Conservation (phyloP, 2,329 filamentous ascomycete species). For the Colletotrichum theobromicola region DNA sequence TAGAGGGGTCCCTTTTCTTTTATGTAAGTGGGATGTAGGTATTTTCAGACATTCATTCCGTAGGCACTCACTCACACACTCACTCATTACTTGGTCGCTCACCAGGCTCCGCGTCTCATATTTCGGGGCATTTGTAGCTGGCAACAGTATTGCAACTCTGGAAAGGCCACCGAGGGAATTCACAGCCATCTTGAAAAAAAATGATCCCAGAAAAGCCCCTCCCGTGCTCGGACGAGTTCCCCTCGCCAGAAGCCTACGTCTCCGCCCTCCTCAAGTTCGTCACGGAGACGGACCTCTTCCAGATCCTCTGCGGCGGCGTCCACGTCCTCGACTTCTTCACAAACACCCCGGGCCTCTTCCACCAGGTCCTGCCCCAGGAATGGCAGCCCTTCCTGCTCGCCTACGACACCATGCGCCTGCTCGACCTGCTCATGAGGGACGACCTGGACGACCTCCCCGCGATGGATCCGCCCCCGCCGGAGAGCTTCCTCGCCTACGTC, state of each 20-base stretch:
- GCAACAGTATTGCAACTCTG: background rate
- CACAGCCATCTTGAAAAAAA: background rate
- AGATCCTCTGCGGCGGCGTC: slow-evolving; percentile 93
- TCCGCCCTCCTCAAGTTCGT: slow-evolving; percentile 79
- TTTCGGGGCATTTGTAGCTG: background rate
- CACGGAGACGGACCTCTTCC: slow-evolving; percentile 76
- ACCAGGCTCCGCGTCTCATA: background rate
- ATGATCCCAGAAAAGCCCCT: slow-evolving; percentile 62
- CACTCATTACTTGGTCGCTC: background rate
- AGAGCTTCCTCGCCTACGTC: slow-evolving; percentile 74
- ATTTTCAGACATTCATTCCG: background rate
- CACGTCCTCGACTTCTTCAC: slow-evolving; percentile 98
- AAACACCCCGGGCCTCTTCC: slow-evolving; percentile 81
- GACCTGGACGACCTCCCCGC: slow-evolving; percentile 58
- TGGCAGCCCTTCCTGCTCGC: slow-evolving; percentile 82
- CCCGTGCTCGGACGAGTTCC: slow-evolving; percentile 74
- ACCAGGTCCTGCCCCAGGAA: slow-evolving; percentile 74
- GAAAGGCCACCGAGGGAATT: background rate
- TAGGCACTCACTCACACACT: background rate
- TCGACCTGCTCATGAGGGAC: slow-evolving; percentile 83
- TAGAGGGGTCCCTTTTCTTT: background rate
- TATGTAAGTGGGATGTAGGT: slow-evolving; percentile 19
- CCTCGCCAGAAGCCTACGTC: slow-evolving; percentile 77
- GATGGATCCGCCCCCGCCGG: slow-evolving; percentile 44
- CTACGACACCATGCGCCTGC: slow-evolving; percentile 74